A percentile compares a stretch with the other conserved stretches of the same genome.
Evolutionary conservation across 805 yeast species (phyloP).

Genomic region (Ogataea allantospora): DNA sequence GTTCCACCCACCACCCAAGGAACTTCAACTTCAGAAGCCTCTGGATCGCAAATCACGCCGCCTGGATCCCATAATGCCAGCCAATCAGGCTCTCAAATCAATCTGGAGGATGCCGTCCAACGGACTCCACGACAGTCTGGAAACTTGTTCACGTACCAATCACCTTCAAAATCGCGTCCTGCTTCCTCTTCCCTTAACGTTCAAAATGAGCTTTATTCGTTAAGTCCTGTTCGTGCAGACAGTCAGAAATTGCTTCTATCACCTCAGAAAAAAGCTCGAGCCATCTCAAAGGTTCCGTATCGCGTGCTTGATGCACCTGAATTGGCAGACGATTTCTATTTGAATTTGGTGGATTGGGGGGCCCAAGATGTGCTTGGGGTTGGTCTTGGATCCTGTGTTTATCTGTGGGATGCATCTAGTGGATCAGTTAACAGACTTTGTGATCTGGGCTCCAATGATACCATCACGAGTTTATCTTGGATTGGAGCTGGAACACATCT

Average conservation of each 20-base stretch:
- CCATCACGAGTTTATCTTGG: conserved; percentile 86
- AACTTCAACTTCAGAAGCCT: conserved; percentile 16
- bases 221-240: conserved; percentile 87
- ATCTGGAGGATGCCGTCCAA: conserved; percentile 22
- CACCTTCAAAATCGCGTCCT: conserved; percentile 64
- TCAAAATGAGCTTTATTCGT: conserved; percentile 72
- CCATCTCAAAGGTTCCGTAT: conserved; percentile 83
- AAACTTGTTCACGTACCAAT: conserved; percentile 71
- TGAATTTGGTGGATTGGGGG: conserved; percentile 95
- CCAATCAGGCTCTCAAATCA: conserved; percentile 19
- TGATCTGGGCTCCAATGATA: conserved; percentile 62
- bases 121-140: conserved; percentile 40
- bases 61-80: conserved; percentile 25
- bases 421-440: conserved; percentile 83
- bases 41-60: conserved; percentile 27
- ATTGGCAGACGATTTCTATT: conserved; percentile 87
- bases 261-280: conserved; percentile 77
- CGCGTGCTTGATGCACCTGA: conserved; percentile 96
- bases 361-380: conserved; percentile 84
- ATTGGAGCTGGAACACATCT: conserved; percentile 91
- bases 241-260: conserved; percentile 75
- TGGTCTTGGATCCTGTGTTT: conserved; percentile 84
- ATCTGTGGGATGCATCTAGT: conserved; percentile 84
- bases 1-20: conserved; percentile 11
- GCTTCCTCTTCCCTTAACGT: conserved; percentile 57